These are phyloP conservation scores for Phaffomyces thermotolerans DNA, from an alignment of 805 yeast species.

Conservation along the genomic window DNA sequence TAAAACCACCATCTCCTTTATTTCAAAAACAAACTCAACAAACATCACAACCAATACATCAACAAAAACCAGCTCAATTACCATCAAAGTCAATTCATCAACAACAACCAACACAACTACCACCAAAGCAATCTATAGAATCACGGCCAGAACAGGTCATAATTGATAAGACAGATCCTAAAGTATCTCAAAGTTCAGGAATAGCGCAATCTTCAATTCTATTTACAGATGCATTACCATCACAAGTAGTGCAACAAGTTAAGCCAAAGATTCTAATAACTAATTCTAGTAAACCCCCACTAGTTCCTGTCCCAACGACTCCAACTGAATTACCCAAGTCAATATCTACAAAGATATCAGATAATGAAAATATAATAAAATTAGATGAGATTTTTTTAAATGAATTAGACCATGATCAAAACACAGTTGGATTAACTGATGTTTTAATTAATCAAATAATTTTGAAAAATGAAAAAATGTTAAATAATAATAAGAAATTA, in stretches of 20 bases:
- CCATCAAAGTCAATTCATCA: not conserved
- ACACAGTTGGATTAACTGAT: slow-evolving; percentile 20
- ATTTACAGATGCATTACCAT: not conserved
- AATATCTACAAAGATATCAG: slow-evolving; percentile 2
- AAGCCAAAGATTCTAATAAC: not conserved
- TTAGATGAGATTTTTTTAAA: slow-evolving; percentile 19
- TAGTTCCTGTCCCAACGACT: not conserved
- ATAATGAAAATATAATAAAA: slow-evolving; percentile 18
- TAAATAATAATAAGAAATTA: slow-evolving; percentile 19
- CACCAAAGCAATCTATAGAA: not conserved
- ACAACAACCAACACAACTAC: not conserved
- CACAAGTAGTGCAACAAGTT: not conserved
- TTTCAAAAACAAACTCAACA: not conserved
- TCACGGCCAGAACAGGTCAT: not conserved
- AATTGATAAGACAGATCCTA: not conserved
- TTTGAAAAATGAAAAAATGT: slow-evolving; percentile 12
- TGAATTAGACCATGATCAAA: slow-evolving; percentile 12
- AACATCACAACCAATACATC: not conserved
- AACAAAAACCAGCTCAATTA: not conserved
- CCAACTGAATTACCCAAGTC: slow-evolving; percentile 22
- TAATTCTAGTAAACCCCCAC: not conserved
- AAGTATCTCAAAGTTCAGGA: not conserved
- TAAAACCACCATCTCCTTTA: not conserved
- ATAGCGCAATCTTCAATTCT: not conserved
- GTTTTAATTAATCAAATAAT: slow-evolving; percentile 27